These are phyloP conservation scores for Vitis hybrid DNA, from an alignment of 177 flowering plant genomes.

Conservation along the genomic window DNA sequence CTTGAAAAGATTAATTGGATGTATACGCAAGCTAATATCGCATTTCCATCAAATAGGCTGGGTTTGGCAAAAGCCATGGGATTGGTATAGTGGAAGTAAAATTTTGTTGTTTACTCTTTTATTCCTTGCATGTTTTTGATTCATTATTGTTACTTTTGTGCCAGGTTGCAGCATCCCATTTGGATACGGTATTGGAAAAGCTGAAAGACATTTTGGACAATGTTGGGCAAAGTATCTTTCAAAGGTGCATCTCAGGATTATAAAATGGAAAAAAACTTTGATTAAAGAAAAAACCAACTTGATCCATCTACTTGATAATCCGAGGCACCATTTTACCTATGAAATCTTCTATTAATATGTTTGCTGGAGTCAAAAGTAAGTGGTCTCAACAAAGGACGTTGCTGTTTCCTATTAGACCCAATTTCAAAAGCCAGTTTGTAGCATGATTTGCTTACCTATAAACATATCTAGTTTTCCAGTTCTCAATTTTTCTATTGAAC, in stretches of 20 bases:
- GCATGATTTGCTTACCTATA: no score
- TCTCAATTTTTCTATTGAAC: no score
- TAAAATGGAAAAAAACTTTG: not conserved
- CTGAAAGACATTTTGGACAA: constrained; percentile 80
- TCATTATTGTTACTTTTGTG: constrained; percentile 4
- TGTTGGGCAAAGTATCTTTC: constrained; percentile 67
- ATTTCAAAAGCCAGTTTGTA: no score
- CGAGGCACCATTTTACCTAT: no score
- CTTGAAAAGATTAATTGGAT: constrained; percentile 83
- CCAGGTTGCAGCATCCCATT: constrained; percentile 95
- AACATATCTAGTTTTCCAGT: no score
- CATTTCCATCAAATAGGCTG: constrained; percentile 75
- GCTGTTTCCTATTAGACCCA: no score
- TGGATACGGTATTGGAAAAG: constrained; percentile 91
- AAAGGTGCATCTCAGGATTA: constrained; percentile 45
- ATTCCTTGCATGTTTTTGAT: not conserved
- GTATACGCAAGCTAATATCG: constrained; percentile 76
- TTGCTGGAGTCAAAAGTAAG: no score
- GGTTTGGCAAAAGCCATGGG: constrained; percentile 98
- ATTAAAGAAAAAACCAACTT: no score
- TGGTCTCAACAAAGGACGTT: no score
- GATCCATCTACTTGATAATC: no score
- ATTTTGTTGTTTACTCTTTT: not conserved
- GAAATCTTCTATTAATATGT: no score
- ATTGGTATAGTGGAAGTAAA: constrained; percentile 50